phyloP scores from a whole-genome alignment of 129 eudicot species.

The Arctium minus region DNA sequence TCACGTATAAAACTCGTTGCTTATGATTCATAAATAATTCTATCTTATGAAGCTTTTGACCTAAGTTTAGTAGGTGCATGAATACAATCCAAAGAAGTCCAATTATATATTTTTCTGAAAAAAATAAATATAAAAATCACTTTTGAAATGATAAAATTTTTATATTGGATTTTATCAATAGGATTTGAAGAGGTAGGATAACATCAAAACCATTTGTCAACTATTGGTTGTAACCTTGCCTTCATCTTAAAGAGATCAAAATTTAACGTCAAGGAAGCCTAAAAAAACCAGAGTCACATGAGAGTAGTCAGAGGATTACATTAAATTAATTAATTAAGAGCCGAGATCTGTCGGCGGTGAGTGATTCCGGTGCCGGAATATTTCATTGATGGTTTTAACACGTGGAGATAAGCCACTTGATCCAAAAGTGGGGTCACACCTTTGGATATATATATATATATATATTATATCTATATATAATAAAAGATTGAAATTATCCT shows the following conservation, averaged over 20 bases:
- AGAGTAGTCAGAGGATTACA: slow-evolving; percentile 44
- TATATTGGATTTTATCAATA: background rate
- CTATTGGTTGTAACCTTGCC: slow-evolving; percentile 20
- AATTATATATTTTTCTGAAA: background rate
- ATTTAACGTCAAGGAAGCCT: slow-evolving; percentile 8
- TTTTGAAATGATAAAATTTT: background rate
- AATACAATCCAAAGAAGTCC: background rate
- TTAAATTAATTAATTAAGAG: slow-evolving; percentile 3
- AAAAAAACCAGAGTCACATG: slow-evolving; percentile 59
- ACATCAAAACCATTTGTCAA: background rate
- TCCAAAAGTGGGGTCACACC: slow-evolving; percentile 14
- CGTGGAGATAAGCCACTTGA: slow-evolving; percentile 41
- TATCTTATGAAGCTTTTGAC: background rate
- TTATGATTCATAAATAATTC: background rate
- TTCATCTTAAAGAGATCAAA: slow-evolving; percentile 13
- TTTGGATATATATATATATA: background rate
- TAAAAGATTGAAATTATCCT: slow-evolving; percentile 10
- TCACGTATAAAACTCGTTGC: background rate
- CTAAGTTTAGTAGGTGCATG: background rate
- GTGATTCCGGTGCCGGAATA: slow-evolving; percentile 31
- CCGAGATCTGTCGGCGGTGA: slow-evolving; percentile 23
- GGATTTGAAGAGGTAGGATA: background rate
- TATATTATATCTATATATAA: background rate
- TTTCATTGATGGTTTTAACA: slow-evolving; percentile 12
- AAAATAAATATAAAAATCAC: background rate